Evolutionary conservation across 2,329 filamentous ascomycete species (phyloP), one percentile per base, ranked within the genome.

Genomic region (Ceratocystiopsis minuta): DNA sequence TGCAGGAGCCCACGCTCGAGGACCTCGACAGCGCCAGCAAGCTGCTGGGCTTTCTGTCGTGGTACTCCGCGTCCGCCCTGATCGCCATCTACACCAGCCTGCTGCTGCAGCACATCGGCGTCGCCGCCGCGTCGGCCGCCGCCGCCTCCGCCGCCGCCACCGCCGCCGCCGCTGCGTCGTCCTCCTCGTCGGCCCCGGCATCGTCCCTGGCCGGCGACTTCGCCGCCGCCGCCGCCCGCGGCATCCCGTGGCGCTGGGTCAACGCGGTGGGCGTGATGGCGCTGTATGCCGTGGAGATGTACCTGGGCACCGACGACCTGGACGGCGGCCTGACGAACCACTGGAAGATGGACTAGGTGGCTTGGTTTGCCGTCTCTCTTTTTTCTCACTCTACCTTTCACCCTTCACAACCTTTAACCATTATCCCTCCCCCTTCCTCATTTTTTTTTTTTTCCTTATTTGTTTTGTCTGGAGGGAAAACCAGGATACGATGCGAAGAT

Each of bases 61-160:
- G 87, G 75, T 96, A 95, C 61, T 90, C 84, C 16, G 88, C 90
- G 0, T 92, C 83, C 18, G 92, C 96, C 43, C 68, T 98, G 42
- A 88, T 98, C 46, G 82, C 90, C 4, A 87, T 96, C 28, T 98
- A 98, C 60, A 98, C 90, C 2, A 95, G 87, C 59, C 63, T 98
- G 40, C 64, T 98, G 32, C 79, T 96, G 65, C 90, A 96, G 58
- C 90, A 98, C 59, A 96, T 98, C 55, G 82, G 85, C 37, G 54
- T 60, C 6, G 79, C 81, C 12, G 80, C 68, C 41, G 74, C 74
- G 1, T 72, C 72, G 2, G 72, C 72, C 3, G 71, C 72, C 43
- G 49, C 51, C 28, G 73, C 87, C 66, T 94, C 86, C 85, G 87
- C 78, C 3, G 77, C 80, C 41, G 78, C 86, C 54, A 82, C 83